Conservation (phyloP, 495 filamentous ascomycete species). For the Xylaria palmicola region DNA sequence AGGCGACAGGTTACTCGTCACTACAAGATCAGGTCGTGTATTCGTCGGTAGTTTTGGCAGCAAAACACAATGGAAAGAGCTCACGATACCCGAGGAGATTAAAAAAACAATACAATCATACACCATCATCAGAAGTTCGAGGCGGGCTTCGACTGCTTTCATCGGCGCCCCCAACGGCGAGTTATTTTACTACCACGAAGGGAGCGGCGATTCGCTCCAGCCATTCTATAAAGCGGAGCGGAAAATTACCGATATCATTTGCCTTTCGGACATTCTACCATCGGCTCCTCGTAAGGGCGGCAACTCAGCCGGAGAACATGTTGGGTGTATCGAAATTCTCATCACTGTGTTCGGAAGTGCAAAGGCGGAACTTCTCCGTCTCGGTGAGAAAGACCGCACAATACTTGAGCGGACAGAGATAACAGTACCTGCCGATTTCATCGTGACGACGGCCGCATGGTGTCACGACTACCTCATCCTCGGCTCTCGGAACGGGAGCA, state of each 20-base stretch:
- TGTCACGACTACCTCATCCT: conserved; percentile 54
- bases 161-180: conserved; percentile 55
- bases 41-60: conserved; percentile 47
- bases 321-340: conserved; percentile 19
- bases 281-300: not conserved
- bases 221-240: conserved; percentile 33
- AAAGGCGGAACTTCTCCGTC: conserved; percentile 21
- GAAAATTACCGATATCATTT: conserved; percentile 57
- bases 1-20: conserved; percentile 54
- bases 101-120: conserved; percentile 28
- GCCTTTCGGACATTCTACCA: conserved; percentile 19
- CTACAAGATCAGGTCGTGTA: conserved; percentile 59
- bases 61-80: conserved; percentile 38
- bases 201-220: conserved; percentile 19
- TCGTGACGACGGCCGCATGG: conserved; percentile 40
- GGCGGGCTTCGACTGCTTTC: conserved; percentile 38
- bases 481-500: conserved; percentile 63
- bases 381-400: conserved; percentile 20
- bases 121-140: conserved; percentile 20
- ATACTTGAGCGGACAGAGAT: conserved; percentile 17
- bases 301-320: not conserved
- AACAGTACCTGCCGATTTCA: conserved; percentile 30
- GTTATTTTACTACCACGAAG: conserved; percentile 47
- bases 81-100: conserved; percentile 33
- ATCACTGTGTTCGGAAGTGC: conserved; percentile 24